Evolutionary conservation across 1,284 basidiomycete genomes (phyloP), one percentile per base, ranked within the genome.

Genomic region (Volvariella surrecta): DNA sequence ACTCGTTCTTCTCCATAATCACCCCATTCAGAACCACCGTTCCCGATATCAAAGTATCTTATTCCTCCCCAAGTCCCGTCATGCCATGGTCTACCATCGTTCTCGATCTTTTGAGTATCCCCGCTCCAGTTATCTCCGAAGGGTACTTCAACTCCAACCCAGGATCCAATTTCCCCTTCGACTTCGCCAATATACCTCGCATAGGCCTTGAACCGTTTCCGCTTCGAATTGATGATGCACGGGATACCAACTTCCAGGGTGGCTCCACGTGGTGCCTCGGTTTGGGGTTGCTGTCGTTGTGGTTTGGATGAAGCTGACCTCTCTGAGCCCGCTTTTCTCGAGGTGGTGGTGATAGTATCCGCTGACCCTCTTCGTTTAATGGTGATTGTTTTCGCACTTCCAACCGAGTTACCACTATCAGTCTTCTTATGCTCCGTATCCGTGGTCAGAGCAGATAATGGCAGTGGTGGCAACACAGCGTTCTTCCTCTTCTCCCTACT

Each of bases 111-210:
- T 37, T 48, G 52, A 37, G 49, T 48, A 32, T 53, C 57, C 30
- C 48, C 70, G 71, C 13, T 66, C 70, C 21, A 55, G 9, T 59
- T 58, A 7, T 58, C 45, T 8, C 52, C 72, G 45, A 87, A 70
- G 0, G 87, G 83, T 11, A 93, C 84, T 59, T 96, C 92, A 3
- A 96, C 82, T 3, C 92, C 93, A 3, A 96, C 87, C 91, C 91
- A 96, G 0, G 85, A 79, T 0, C 90, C 92, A 3, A 58, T 55
- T 58, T 89, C 85, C 39, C 86, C 88, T 42, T 75, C 71, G 3
- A 94, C 75, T 52, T 86, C 81, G 2, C 91, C 92, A 42, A 95
- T 89, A 55, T 94, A 95, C 6, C 89, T 71, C 16, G 90, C 89
- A 52, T 80, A 83, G 1, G 90, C 92, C 43, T 83, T 81, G 71